Percentiles rank a stretch among this genome's conserved stretches.
These are phyloP conservation scores for Dryadomyces quercus-mongolicae DNA, from an alignment of 2,329 filamentous ascomycete genomes.

Conservation along the genomic window DNA sequence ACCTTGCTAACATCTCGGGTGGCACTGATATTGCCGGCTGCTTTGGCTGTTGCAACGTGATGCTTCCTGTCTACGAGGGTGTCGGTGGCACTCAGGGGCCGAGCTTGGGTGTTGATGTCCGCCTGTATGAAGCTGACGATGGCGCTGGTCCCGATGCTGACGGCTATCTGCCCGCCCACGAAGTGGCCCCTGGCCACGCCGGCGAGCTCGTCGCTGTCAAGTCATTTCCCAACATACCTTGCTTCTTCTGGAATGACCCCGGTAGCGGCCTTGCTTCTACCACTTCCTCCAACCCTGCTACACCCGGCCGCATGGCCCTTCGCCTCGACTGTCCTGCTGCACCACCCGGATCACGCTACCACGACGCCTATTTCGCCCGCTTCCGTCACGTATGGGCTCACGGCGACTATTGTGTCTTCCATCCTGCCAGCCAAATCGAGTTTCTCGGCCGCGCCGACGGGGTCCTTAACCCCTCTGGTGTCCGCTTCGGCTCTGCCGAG, in stretches of 20 bases:
- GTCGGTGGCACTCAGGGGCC: slow-evolving; percentile 40
- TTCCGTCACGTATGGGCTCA: slow-evolving; percentile 67
- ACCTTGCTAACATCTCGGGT: slow-evolving; percentile 63
- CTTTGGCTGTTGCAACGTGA: slow-evolving; percentile 53
- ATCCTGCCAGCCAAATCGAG: slow-evolving; percentile 54
- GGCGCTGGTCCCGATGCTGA: slow-evolving; percentile 24
- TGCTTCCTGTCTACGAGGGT: slow-evolving; percentile 52
- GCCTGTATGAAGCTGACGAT: slow-evolving; percentile 52
- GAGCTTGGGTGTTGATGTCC: slow-evolving; percentile 36
- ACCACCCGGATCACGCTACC: slow-evolving; percentile 44
- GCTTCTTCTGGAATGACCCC: slow-evolving; percentile 50
- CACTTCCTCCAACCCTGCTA: slow-evolving; percentile 4
- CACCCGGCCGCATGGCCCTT: slow-evolving; percentile 6
- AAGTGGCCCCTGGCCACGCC: slow-evolving; percentile 45
- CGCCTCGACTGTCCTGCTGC: slow-evolving; percentile 16
- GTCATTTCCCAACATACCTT: slow-evolving; percentile 66
- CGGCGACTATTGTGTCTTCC: slow-evolving; percentile 64
- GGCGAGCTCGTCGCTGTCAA: slow-evolving; percentile 63
- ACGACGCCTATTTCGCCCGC: slow-evolving; percentile 47
- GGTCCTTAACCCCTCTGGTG: slow-evolving; percentile 67
- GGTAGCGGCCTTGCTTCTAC: slow-evolving; percentile 9
- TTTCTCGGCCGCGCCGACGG: slow-evolving; percentile 66
- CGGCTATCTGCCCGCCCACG: slow-evolving; percentile 26
- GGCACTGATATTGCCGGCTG: slow-evolving; percentile 62
- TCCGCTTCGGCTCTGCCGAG: slow-evolving; percentile 70